These are phyloP conservation scores for Thyridium curvatum DNA, from an alignment of 2,329 filamentous ascomycete genomes.

Conservation along the genomic window DNA sequence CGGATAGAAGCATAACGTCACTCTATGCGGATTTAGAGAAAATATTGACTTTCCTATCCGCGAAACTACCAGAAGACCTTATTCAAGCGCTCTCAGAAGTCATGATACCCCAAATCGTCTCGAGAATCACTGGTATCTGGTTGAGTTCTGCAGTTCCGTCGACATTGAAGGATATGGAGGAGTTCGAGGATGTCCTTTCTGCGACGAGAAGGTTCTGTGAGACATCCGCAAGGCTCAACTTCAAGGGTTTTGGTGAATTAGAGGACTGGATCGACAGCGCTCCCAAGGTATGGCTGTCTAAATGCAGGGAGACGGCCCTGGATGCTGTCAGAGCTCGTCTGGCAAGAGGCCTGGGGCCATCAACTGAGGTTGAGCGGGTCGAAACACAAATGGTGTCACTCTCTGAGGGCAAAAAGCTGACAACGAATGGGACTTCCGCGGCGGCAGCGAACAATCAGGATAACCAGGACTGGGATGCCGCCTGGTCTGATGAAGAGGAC, in stretches of 20 bases:
- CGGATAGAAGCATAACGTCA: conserved; percentile 39
- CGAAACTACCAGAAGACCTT: conserved; percentile 46
- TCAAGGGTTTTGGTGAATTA: conserved; percentile 57
- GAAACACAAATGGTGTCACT: conserved; percentile 75
- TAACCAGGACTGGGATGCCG: conserved; percentile 64
- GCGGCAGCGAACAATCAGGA: conserved; percentile 31
- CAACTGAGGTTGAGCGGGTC: conserved; percentile 70
- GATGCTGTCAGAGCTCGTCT: conserved; percentile 65
- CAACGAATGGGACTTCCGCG: conserved; percentile 42
- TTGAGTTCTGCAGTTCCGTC: conserved; percentile 71
- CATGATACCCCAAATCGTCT: conserved; percentile 64
- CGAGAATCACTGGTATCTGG: conserved; percentile 66
- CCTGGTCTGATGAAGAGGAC: conserved; percentile 68
- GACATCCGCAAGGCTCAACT: conserved; percentile 54
- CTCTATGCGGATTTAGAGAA: conserved; percentile 48
- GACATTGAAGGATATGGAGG: conserved; percentile 61
- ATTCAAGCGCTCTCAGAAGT: conserved; percentile 56
- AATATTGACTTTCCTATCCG: conserved; percentile 44
- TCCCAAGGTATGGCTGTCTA: conserved; percentile 78
- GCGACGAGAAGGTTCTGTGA: conserved; percentile 59
- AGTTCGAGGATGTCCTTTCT: conserved; percentile 66
- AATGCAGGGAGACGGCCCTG: conserved; percentile 73
- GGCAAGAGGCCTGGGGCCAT: conserved; percentile 53
- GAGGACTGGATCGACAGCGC: conserved; percentile 76
- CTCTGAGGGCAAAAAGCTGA: conserved; percentile 58